Evolutionary conservation across 108 stramenopile genomes (phyloP), one percentile per base, ranked within the genome.

Genomic region (Poteriospumella lacustris): DNA sequence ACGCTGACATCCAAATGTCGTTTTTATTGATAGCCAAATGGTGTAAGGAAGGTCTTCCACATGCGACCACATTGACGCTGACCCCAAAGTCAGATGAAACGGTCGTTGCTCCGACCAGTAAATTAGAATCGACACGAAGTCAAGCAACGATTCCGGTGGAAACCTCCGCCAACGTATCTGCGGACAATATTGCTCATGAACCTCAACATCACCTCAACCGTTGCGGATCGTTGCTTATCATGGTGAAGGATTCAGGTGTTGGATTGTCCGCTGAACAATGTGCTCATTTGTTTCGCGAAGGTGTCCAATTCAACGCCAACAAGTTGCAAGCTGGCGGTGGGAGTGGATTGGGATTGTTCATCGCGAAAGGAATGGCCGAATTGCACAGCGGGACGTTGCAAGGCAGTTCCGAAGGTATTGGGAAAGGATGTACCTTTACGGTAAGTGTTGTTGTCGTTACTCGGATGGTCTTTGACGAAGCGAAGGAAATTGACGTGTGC

Each of bases 251-350:
- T 62, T 76, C 42, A 28, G 90, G 90, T 1, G 87, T 80, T 26
- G 90, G 90, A 58, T 72, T 91, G 59, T 83, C 73, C 38, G 43
- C 47, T 36, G 80, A 86, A 26, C 85, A 91, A 72, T 47, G 83
- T 1, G 15, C 34, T 15, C 58, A 52, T 2, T 70, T 91, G 39
- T 91, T 91, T 75, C 58, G 78, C 12, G 85, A 86, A 68, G 86
- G 87, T 19, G 84, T 86, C 0, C 90, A 91, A 68, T 89, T 91
- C 72, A 79, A 89, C 77, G 85, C 85, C 1, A 88, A 86, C 58
- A 78, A 82, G 12, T 78, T 91, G 2, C 90, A 91, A 76, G 75
- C 75, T 1, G 90, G 90, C 28, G 76, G 79, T 34, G 90, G 90
- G 5, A 89, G 83, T 68, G 90, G 90, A 9, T 80, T 91, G 1